These are phyloP conservation scores for Cyberlindnera americana DNA, from an alignment of 805 yeast genomes.

Conservation along the genomic window DNA sequence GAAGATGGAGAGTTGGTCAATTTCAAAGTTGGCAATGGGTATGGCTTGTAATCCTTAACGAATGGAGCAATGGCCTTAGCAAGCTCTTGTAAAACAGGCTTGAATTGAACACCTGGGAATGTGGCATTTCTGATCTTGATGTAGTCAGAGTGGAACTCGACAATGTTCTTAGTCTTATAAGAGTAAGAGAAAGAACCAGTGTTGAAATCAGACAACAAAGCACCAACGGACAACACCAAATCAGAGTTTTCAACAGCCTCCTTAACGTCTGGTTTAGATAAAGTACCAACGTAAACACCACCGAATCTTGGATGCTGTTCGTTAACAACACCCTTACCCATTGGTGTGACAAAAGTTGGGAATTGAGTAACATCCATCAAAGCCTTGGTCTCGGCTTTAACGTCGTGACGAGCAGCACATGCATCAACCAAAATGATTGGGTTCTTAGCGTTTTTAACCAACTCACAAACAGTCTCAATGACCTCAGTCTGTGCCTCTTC, in stretches of 20 bases:
- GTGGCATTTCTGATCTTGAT: constrained; percentile 66
- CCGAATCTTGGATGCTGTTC: constrained; percentile 72
- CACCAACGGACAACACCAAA: constrained; percentile 75
- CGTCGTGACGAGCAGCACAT: constrained; percentile 77
- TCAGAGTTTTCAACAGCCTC: constrained; percentile 72
- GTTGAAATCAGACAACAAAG: constrained; percentile 82
- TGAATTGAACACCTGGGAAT: constrained; percentile 72
- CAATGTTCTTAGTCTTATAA: constrained; percentile 68
- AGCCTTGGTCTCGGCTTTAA: constrained; percentile 56
- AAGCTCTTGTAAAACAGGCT: constrained; percentile 45
- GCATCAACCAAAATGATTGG: constrained; percentile 84
- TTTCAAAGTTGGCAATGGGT: constrained; percentile 52
- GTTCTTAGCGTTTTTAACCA: constrained; percentile 56
- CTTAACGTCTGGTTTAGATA: constrained; percentile 69
- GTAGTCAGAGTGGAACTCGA: constrained; percentile 77
- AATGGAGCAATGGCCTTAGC: constrained; percentile 36
- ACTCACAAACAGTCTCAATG: constrained; percentile 44
- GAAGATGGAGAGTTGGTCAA: constrained; percentile 42
- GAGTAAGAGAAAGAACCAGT: constrained; percentile 83
- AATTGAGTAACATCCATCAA: constrained; percentile 67
- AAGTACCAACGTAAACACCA: constrained; percentile 84
- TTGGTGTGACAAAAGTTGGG: constrained; percentile 84
- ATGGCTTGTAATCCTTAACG: constrained; percentile 44
- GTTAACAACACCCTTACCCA: constrained; percentile 81
- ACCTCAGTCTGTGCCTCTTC: constrained; percentile 62